Conservation (phyloP, 2,329 filamentous ascomycete genomes). For the Penicillium sp. region DNA sequence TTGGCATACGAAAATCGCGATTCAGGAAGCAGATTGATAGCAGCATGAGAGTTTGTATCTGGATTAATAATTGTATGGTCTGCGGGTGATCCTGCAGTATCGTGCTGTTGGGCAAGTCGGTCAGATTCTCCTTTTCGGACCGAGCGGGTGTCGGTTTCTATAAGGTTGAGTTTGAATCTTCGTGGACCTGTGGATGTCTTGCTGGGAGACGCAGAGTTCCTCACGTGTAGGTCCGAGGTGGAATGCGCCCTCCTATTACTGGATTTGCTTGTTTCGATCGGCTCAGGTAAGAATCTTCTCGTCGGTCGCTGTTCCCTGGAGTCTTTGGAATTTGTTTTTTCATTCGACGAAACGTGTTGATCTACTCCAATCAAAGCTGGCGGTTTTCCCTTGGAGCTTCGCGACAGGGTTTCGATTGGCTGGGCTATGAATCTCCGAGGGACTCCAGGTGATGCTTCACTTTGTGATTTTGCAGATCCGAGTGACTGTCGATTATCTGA, state of each 20-base stretch:
- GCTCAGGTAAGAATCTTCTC: conserved; percentile 31
- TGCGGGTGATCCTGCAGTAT: conserved; percentile 6
- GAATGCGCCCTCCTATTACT: conserved; percentile 39
- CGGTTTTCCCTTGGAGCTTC: conserved; percentile 33
- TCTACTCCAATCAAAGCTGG: conserved; percentile 13
- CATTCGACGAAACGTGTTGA: background rate
- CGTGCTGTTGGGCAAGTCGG: conserved; percentile 39
- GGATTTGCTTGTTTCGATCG: conserved; percentile 69
- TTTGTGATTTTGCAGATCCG: background rate
- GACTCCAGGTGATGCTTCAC: background rate
- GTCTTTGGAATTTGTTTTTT: conserved; percentile 1
- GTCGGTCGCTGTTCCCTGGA: background rate
- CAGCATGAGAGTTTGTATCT: conserved; percentile 35
- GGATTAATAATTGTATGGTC: background rate
- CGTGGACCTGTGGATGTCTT: conserved; percentile 15
- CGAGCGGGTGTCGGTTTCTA: conserved; percentile 35
- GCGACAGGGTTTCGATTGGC: conserved; percentile 46
- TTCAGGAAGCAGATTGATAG: conserved; percentile 54
- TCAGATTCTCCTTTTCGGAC: conserved; percentile 29
- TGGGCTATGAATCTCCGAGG: conserved; percentile 40
- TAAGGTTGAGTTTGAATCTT: conserved; percentile 33
- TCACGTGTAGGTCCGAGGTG: conserved; percentile 33
- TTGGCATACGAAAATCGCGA: conserved; percentile 48
- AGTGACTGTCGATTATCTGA: background rate
- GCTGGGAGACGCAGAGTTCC: conserved; percentile 8